Conservation (phyloP, 345 rosid species). For the Angophora floribunda region DNA sequence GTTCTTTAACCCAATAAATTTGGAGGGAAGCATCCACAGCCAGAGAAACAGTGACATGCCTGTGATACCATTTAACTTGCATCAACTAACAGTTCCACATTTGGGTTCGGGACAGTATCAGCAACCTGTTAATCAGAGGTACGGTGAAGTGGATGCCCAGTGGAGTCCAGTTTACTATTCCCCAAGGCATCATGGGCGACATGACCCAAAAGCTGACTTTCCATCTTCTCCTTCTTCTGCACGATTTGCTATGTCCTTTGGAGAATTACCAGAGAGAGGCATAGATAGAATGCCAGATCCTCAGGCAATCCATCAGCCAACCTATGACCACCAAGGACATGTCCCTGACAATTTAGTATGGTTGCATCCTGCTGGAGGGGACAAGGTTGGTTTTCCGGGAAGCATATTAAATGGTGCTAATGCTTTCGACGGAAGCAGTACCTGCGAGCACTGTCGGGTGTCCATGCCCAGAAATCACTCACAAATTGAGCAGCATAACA, state of each 20-base stretch:
- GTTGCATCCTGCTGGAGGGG: slow-evolving; percentile 61
- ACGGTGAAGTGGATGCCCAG: slow-evolving; percentile 62
- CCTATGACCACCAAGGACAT: slow-evolving; percentile 37
- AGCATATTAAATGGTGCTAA: slow-evolving; percentile 47
- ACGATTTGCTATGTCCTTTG: slow-evolving; percentile 50
- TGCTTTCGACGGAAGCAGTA: slow-evolving; percentile 52
- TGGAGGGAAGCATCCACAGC: slow-evolving; percentile 49
- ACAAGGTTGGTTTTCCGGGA: slow-evolving; percentile 73
- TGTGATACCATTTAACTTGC: slow-evolving; percentile 45
- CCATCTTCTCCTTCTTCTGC: slow-evolving; percentile 80
- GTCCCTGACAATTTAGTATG: slow-evolving; percentile 56
- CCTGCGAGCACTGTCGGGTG: slow-evolving; percentile 57
- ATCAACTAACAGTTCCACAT: slow-evolving; percentile 37
- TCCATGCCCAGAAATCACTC: slow-evolving; percentile 51
- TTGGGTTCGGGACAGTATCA: slow-evolving; percentile 23
- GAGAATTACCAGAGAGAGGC: slow-evolving; percentile 52
- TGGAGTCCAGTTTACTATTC: slow-evolving; percentile 78
- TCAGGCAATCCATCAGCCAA: slow-evolving; percentile 42
- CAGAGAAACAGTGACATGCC: slow-evolving; percentile 52
- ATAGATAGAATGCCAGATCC: slow-evolving; percentile 63
- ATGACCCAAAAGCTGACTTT: slow-evolving; percentile 68
- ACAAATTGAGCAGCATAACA: slow-evolving; percentile 48
- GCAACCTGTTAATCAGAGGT: slow-evolving; percentile 50
- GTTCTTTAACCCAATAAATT: slow-evolving; percentile 30
- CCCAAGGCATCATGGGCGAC: slow-evolving; percentile 79